Conservation (phyloP, 2,329 filamentous ascomycete genomes). For the Aspergillus novoparasiticus region DNA sequence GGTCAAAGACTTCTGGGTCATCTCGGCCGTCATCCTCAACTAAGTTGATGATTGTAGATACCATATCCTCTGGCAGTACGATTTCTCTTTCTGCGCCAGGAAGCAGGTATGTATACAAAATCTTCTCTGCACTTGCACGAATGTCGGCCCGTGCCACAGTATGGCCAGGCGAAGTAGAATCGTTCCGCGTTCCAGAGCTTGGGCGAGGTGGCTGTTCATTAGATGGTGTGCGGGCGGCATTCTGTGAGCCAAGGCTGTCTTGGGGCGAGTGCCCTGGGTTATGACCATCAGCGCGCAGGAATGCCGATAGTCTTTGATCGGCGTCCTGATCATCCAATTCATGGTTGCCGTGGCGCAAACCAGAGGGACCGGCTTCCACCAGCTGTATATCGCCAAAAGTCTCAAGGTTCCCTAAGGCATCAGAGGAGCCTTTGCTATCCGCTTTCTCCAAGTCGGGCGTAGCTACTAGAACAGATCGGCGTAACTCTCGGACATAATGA, state of each 20-base stretch:
- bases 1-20: conserved; percentile 95
- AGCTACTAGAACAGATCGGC: conserved; percentile 86
- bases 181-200: conserved; percentile 66
- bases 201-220: conserved; percentile 55
- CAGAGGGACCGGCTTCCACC: conserved; percentile 55
- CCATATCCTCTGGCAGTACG: conserved; percentile 83
- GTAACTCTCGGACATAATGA: conserved; percentile 93
- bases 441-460: conserved; percentile 86
- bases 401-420: conserved; percentile 72
- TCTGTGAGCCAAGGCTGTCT: conserved; percentile 53
- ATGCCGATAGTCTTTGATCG: conserved; percentile 89
- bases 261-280: conserved; percentile 56
- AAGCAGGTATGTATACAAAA: conserved; percentile 95
- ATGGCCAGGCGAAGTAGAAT: conserved; percentile 80
- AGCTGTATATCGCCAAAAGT: conserved; percentile 63
- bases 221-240: conserved; percentile 40
- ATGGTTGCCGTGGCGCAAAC: conserved; percentile 57
- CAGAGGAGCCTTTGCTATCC: conserved; percentile 81
- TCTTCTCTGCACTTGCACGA: conserved; percentile 91
- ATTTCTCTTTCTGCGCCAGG: conserved; percentile 97
- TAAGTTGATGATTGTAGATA: conserved; percentile 78
- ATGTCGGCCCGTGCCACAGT: conserved; percentile 88
- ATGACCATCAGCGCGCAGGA: conserved; percentile 66
- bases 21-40: conserved; percentile 92
- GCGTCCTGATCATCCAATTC: conserved; percentile 74